A percentile compares a stretch with the other conserved stretches of the same genome.
phyloP scores from a whole-genome alignment of 2,329 filamentous ascomycete genomes.

The Fusarium praegraminearum region DNA sequence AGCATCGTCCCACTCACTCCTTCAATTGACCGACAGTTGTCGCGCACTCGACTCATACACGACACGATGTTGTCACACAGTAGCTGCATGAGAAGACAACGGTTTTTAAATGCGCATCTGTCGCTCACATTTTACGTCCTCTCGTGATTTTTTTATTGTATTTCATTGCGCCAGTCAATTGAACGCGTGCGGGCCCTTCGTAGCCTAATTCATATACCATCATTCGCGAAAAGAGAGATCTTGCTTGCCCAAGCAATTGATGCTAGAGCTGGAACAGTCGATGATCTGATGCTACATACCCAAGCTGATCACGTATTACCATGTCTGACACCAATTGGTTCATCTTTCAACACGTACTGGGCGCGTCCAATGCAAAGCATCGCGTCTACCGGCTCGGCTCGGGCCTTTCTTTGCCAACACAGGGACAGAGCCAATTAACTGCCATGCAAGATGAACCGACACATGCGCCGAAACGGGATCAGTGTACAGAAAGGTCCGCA shows the following conservation, averaged over 20 bases:
- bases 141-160: background rate
- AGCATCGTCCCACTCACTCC: background rate
- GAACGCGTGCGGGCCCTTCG: rapidly evolving
- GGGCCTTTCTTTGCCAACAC: too few species aligned
- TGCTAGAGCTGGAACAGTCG: too few species aligned
- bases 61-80: background rate
- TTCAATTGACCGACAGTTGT: background rate
- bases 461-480: background rate
- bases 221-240: background rate
- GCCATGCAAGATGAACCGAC: background rate
- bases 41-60: background rate
- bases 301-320: background rate
- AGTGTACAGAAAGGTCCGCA: background rate
- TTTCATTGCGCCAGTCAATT: background rate
- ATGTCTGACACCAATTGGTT: background rate
- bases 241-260: background rate
- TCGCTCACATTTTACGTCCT: rapidly evolving
- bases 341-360: background rate
- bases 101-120: background rate
- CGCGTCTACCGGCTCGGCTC: too few species aligned
- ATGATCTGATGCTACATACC: too few species aligned
- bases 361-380: background rate
- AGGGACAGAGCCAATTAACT: background rate
- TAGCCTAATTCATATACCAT: background rate
- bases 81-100: background rate